phyloP scores from a whole-genome alignment of 371 early-diverging fungal species.

The Catenaria anguillulae region DNA sequence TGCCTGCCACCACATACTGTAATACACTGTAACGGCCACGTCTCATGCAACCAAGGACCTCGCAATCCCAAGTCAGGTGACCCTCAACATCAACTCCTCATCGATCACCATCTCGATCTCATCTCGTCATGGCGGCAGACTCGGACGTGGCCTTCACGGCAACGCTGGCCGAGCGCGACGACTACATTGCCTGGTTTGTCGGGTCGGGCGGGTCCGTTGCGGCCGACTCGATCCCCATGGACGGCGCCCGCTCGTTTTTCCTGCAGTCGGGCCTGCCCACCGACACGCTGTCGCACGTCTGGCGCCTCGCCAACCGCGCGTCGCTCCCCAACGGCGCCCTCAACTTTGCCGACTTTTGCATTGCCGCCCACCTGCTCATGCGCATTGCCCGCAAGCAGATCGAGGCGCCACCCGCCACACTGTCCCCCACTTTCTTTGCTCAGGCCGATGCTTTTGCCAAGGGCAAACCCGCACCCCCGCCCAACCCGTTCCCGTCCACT shows the following conservation, averaged over 20 bases:
- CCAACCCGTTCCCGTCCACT: background rate
- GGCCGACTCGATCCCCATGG: background rate
- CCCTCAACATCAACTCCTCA: no score
- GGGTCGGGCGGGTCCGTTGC: background rate
- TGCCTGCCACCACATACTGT: no score
- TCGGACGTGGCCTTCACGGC: no score
- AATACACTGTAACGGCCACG: no score
- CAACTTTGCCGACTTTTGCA: background rate
- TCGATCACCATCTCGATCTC: no score
- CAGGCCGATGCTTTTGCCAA: background rate
- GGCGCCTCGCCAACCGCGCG: slow-evolving; percentile 5
- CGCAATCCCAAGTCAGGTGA: no score
- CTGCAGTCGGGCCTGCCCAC: slow-evolving; percentile 1
- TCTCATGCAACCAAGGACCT: no score
- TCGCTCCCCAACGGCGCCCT: background rate
- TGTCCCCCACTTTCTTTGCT: background rate
- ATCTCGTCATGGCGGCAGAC: no score
- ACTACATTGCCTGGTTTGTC: background rate
- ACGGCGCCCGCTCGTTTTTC: slow-evolving; percentile 1
- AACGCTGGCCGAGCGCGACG: background rate
- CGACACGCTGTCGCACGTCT: slow-evolving; percentile 6
- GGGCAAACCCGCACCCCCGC: background rate
- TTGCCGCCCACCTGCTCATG: background rate
- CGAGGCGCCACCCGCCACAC: background rate
- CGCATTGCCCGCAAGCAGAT: background rate